Percentiles rank a stretch among this genome's conserved stretches.
phyloP scores from a whole-genome alignment of 345 rosid genomes.

The Melaleuca alternifolia region DNA sequence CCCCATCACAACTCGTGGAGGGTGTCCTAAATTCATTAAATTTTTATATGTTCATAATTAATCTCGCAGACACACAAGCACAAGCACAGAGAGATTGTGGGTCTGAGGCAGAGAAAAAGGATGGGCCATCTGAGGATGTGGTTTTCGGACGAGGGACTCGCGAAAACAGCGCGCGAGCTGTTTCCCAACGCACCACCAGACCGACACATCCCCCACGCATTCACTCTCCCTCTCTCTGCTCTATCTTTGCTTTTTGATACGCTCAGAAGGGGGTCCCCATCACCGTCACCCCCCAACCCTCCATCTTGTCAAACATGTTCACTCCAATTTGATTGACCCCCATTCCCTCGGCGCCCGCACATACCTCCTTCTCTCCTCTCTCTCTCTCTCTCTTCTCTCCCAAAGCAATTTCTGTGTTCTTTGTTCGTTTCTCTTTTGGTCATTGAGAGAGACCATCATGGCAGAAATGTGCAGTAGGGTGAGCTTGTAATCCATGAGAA shows the following conservation, averaged over 20 bases:
- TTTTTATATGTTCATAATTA: not conserved
- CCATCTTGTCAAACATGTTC: conserved; percentile 1
- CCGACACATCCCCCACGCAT: not conserved
- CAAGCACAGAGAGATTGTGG: not conserved
- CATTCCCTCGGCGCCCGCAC: not conserved
- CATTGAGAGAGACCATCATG: not conserved
- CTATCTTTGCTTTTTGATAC: not conserved
- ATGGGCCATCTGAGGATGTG: not conserved
- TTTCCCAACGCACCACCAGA: conserved; percentile 42
- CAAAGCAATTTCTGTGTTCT: not conserved
- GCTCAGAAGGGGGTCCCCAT: not conserved
- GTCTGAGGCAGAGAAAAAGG: not conserved
- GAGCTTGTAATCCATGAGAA: not conserved
- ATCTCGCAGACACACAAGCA: not conserved
- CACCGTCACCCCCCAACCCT: not conserved
- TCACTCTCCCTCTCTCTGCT: not conserved
- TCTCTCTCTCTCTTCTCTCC: not conserved
- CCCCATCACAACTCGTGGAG: not conserved
- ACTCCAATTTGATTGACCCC: conserved; percentile 1
- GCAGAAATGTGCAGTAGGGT: not conserved
- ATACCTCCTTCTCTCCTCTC: not conserved
- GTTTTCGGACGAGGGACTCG: conserved; percentile 29
- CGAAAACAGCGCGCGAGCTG: conserved; percentile 79
- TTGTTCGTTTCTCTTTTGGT: not conserved
- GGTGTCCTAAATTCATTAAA: not conserved